phyloP scores from a whole-genome alignment of 2,329 filamentous ascomycete species.

The Emergomyces orientalis region DNA sequence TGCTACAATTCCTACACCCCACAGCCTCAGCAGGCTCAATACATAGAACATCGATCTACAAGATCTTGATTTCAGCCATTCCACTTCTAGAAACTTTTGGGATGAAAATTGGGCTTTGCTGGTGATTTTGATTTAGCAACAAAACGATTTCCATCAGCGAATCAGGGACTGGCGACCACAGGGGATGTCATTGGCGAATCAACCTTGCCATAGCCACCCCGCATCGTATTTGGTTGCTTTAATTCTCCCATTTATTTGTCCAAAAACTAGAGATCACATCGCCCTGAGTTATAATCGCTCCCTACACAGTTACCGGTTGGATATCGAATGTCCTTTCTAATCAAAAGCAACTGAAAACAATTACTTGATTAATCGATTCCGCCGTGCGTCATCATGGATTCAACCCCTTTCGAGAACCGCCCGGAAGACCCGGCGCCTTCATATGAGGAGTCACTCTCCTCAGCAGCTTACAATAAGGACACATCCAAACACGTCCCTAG shows the following conservation, averaged over 20 bases:
- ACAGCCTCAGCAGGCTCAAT: neutral
- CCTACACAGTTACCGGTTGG: neutral
- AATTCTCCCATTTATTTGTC: neutral
- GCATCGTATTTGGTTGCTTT: neutral
- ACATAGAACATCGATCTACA: neutral
- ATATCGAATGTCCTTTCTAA: neutral
- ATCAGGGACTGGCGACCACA: neutral
- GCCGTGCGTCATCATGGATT: neutral
- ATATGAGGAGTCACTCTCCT: constrained; percentile 26
- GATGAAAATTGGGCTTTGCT: neutral
- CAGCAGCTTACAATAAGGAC: constrained; percentile 7
- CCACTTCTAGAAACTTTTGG: neutral
- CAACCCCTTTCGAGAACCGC: constrained; percentile 12
- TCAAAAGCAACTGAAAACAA: neutral
- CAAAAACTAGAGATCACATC: neutral
- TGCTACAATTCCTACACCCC: neutral
- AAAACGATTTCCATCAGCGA: neutral
- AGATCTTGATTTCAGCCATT: neutral
- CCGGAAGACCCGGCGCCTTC: constrained; percentile 23
- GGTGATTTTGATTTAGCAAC: neutral
- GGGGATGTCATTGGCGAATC: neutral
- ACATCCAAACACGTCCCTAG: constrained; percentile 25
- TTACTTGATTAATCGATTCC: neutral
- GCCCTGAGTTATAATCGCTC: neutral
- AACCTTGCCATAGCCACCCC: constrained; percentile 1